Evolutionary conservation across 805 yeast species (phyloP).

Genomic region (Starmera quercuum): DNA sequence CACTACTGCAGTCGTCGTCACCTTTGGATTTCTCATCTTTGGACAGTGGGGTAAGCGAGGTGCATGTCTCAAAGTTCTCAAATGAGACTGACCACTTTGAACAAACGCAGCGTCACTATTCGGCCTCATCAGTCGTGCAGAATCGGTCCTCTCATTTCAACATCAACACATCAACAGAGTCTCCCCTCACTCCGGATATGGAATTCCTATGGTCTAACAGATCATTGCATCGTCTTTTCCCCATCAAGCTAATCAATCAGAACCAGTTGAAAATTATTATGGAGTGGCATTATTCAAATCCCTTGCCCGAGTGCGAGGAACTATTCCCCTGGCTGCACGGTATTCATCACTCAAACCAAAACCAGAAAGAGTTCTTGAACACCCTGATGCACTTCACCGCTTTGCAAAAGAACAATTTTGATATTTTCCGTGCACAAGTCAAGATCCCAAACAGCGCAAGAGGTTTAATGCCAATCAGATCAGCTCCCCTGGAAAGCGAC

Average conservation of each 20-base stretch:
- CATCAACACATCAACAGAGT: not conserved
- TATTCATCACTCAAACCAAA: slow-evolving; percentile 18
- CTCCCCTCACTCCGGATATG: slow-evolving; percentile 7
- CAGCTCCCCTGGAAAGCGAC: slow-evolving; percentile 9
- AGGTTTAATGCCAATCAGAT: slow-evolving; percentile 18
- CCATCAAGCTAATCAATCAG: slow-evolving; percentile 14
- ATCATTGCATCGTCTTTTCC: slow-evolving; percentile 9
- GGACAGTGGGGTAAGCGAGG: too few relatives aligned
- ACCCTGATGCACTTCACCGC: slow-evolving; percentile 15
- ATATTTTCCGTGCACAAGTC: slow-evolving; percentile 9
- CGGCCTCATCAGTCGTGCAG: slow-evolving; percentile 1
- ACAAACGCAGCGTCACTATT: too few relatives aligned
- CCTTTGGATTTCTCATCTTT: too few relatives aligned
- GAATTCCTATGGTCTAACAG: slow-evolving; percentile 13
- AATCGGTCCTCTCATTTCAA: not conserved
- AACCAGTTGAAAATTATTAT: slow-evolving; percentile 10
- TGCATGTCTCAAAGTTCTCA: too few relatives aligned
- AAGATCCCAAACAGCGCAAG: slow-evolving; percentile 15
- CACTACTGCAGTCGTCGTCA: slow-evolving; percentile 1
- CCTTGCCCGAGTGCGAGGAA: slow-evolving; percentile 53
- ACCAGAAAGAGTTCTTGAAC: slow-evolving; percentile 16
- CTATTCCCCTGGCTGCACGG: slow-evolving; percentile 95
- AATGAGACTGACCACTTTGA: too few relatives aligned
- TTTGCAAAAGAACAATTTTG: slow-evolving; percentile 14
- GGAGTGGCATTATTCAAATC: slow-evolving; percentile 17